Conservation (phyloP, 192 early-diverging fungal species). For the Obelidium mucronatum region DNA sequence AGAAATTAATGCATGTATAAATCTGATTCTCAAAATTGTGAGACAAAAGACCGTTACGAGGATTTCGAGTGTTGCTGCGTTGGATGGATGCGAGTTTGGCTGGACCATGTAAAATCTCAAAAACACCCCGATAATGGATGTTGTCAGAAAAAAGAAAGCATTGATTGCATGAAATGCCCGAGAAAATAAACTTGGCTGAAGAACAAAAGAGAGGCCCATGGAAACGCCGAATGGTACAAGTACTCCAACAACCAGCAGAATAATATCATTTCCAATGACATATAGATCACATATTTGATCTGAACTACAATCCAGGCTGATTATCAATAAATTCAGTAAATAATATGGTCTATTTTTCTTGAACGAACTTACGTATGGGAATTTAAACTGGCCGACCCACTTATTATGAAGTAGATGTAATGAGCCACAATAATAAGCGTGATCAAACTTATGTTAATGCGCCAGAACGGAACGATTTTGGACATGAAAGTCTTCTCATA, state of each 20-base stretch:
- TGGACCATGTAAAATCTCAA: slow-evolving; percentile 25
- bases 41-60: neutral
- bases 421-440: slow-evolving; percentile 3
- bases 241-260: slow-evolving; percentile 43
- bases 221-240: slow-evolving; percentile 40
- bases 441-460: slow-evolving; percentile 3
- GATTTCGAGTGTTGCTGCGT: slow-evolving; percentile 15
- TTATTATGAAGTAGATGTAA: slow-evolving; percentile 16
- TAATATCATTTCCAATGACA: slow-evolving; percentile 36
- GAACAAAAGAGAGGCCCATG: slow-evolving; percentile 26
- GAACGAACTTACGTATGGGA: too few relatives aligned
- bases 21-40: slow-evolving; percentile 1
- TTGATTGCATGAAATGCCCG: slow-evolving; percentile 10
- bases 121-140: slow-evolving; percentile 9
- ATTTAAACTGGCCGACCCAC: neutral
- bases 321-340: too few relatives aligned
- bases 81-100: neutral
- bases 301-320: slow-evolving; percentile 44
- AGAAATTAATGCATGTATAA: neutral
- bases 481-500: slow-evolving; percentile 2
- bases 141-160: slow-evolving; percentile 12
- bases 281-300: slow-evolving; percentile 48
- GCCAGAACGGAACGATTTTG: neutral
- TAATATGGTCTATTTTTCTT: too few relatives aligned
- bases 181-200: slow-evolving; percentile 9